Evolutionary conservation across 495 filamentous ascomycete genomes (phyloP).

Genomic region (Cladorrhinum samala): DNA sequence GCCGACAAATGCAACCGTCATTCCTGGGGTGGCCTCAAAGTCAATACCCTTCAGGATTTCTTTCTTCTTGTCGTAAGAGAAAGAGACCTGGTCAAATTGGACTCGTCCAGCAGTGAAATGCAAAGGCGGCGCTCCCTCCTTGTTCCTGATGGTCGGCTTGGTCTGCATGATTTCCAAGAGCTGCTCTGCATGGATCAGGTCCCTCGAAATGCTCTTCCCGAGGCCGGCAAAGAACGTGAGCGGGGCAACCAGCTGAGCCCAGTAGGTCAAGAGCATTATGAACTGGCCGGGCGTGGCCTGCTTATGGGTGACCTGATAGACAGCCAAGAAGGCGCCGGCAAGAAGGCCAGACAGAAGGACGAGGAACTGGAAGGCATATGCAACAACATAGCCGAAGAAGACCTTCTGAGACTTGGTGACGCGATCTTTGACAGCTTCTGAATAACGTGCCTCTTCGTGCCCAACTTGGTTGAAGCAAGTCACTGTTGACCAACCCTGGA

Average conservation of each 20-base stretch:
- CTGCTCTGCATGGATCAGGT: slow-evolving; percentile 65
- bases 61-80: slow-evolving; percentile 66
- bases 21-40: slow-evolving; percentile 54
- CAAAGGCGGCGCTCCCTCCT: slow-evolving; percentile 49
- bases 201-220: slow-evolving; percentile 51
- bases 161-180: slow-evolving; percentile 66
- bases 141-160: slow-evolving; percentile 55
- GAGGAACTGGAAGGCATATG: slow-evolving; percentile 50
- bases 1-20: slow-evolving; percentile 71
- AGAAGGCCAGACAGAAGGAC: slow-evolving; percentile 59
- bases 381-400: slow-evolving; percentile 35
- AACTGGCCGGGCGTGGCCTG: slow-evolving; percentile 60
- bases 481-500: slow-evolving; percentile 65
- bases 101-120: slow-evolving; percentile 54
- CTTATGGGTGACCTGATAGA: slow-evolving; percentile 55
- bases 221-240: slow-evolving; percentile 58
- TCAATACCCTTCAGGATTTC: slow-evolving; percentile 58
- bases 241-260: slow-evolving; percentile 56
- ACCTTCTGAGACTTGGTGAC: slow-evolving; percentile 35
- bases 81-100: slow-evolving; percentile 58
- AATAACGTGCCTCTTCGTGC: slow-evolving; percentile 59
- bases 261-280: slow-evolving; percentile 65
- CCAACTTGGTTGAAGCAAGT: slow-evolving; percentile 64
- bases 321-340: slow-evolving; percentile 58
- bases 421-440: slow-evolving; percentile 39